phyloP scores from a whole-genome alignment of 73 alveolate genomes.

The Tetrahymena borealis region DNA sequence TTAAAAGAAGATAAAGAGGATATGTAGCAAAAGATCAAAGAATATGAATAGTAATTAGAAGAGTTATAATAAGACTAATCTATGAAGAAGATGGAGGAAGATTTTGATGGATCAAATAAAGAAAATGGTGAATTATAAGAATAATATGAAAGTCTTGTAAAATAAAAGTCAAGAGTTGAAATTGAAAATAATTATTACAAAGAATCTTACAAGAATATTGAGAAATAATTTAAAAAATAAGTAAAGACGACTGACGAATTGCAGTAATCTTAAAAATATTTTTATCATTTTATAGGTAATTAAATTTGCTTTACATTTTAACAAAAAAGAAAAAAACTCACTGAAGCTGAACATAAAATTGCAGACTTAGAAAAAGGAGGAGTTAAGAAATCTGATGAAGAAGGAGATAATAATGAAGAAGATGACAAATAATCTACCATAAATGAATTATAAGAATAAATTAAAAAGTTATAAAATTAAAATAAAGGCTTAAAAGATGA shows the following conservation, averaged over 20 bases:
- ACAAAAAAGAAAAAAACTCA: neutral
- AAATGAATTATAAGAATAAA: neutral
- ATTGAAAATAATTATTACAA: neutral
- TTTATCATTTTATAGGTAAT: neutral
- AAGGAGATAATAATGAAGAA: neutral
- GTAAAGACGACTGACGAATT: neutral
- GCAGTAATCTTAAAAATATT: neutral
- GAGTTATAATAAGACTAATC: neutral
- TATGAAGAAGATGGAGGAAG: neutral
- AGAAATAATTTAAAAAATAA: neutral
- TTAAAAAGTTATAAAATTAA: neutral
- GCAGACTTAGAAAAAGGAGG: neutral
- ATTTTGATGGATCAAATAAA: neutral
- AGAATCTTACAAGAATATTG: neutral
- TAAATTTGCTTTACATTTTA: neutral
- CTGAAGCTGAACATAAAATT: neutral
- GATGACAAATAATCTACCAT: neutral
- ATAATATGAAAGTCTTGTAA: neutral
- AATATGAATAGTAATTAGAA: neutral
- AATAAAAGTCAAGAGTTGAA: neutral
- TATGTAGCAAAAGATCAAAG: neutral
- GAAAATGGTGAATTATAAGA: neutral
- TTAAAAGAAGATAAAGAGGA: neutral
- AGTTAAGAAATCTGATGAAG: neutral
- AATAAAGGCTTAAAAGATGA: neutral